Conservation (phyloP, 257 asterid genomes). For the Solanum piurae region DNA sequence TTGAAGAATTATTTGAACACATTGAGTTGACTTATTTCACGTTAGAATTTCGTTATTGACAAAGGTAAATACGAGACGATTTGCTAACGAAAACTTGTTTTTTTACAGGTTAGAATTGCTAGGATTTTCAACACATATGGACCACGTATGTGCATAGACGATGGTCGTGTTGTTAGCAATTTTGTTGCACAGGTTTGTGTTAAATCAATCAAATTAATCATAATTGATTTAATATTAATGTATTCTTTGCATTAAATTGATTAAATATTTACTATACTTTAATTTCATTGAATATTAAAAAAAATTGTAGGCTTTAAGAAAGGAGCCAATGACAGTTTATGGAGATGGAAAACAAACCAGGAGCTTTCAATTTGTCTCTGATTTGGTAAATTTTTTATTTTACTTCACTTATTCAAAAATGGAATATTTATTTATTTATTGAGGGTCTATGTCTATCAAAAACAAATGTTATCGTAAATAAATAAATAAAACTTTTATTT, state of each 20-base stretch:
- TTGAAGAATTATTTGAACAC: background rate
- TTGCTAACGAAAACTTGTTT: background rate
- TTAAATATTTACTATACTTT: background rate
- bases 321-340: slow-evolving; percentile 77
- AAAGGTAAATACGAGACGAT: background rate
- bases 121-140: slow-evolving; percentile 93
- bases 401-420: background rate
- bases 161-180: slow-evolving; percentile 94
- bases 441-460: background rate
- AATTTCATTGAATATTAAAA: background rate
- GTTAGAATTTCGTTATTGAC: background rate
- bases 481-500: background rate
- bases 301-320: slow-evolving; percentile 59
- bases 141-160: slow-evolving; percentile 89
- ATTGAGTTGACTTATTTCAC: background rate
- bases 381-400: slow-evolving; percentile 41
- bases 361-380: slow-evolving; percentile 90
- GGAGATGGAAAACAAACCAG: slow-evolving; percentile 96
- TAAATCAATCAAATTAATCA: background rate
- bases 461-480: background rate
- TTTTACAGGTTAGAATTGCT: slow-evolving; percentile 66
- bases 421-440: background rate
- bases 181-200: slow-evolving; percentile 76
- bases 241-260: background rate
- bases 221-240: background rate